Base-by-base conservation (phyloP, 2,329 filamentous ascomycete genomes). In the Uncinocarpus reesii region DNA sequence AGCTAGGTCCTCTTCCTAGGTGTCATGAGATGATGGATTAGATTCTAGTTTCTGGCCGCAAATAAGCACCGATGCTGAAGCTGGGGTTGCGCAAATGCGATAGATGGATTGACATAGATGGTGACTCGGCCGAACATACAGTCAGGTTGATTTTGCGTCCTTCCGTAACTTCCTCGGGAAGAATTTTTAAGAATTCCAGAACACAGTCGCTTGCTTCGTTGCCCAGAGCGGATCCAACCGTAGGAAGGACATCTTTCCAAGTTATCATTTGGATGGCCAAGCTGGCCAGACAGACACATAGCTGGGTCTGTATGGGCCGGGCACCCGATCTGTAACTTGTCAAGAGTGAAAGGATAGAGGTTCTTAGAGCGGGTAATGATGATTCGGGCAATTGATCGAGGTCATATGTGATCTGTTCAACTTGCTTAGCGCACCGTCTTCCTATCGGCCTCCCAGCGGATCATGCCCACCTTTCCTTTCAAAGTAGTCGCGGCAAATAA, bases 141-240 rank as follows among this genome's bases (percentile, higher is more conserved):
- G 87, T 89, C 72, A 98, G 78, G 77, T 88, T 95, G 77, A 98
- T 95, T 75, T 96, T 98, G 71, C 92, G 87, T 72, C 92, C 92
- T 77, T 98, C 90, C 59, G 86, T 96, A 63, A 98, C 92, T 77
- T 98, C 92, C 75, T 98, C 92, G 49, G 92, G 92, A 56, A 98
- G 81, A 60, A 98, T 89, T 67, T 87, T 88, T 56, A 98, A 76
- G 68, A 98, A 98, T 68, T 98, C 92, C 62, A 98, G 76, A 60
- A 96, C 84, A 66, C 85, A 92, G 56, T 88, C 80, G 60, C 92
- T 80, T 52, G 83, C 79, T 61, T 84, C 83, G 55, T 59, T 64
- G 49, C 69, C 83, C 49, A 96, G 78, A 36, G 85, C 78, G 48
- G 81, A 77, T 47, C 94, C 85, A 42, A 96, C 84, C 45, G 83